Evolutionary conservation across 495 filamentous ascomycete genomes (phyloP).

Genomic region (Lineolata rhizophorae): DNA sequence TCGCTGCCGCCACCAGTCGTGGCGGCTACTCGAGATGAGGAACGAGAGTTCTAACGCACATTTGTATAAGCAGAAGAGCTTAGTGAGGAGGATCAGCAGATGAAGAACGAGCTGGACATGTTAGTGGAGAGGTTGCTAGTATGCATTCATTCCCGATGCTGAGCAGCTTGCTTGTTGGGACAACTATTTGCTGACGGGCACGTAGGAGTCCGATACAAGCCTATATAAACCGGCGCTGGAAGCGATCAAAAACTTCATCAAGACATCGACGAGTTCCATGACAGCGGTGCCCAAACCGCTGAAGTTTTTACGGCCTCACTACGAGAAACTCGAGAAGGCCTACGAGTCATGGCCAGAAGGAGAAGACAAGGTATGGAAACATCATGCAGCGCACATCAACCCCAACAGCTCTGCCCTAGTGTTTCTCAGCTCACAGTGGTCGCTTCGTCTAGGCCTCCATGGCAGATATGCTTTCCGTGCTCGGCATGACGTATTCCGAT

Average conservation of each 20-base stretch:
- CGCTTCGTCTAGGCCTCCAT: slow-evolving; percentile 39
- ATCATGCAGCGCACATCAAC: too few species aligned
- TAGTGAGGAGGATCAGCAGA: slow-evolving; percentile 90
- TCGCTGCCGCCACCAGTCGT: too few species aligned
- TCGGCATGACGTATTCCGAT: slow-evolving; percentile 97
- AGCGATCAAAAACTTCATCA: slow-evolving; percentile 91
- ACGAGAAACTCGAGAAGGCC: slow-evolving; percentile 58
- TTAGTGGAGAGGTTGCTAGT: slow-evolving; percentile 87
- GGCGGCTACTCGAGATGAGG: too few species aligned
- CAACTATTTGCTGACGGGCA: background rate
- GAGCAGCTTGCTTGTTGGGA: slow-evolving; percentile 2
- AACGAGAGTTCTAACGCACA: slow-evolving; percentile 10
- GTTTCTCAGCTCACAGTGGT: too few species aligned
- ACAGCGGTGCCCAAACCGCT: slow-evolving; percentile 95
- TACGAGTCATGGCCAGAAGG: slow-evolving; percentile 77
- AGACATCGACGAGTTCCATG: slow-evolving; percentile 97
- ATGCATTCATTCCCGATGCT: slow-evolving; percentile 11
- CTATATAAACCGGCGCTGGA: slow-evolving; percentile 86
- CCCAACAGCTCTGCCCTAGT: too few species aligned
- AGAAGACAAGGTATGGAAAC: slow-evolving; percentile 43
- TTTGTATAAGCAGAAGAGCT: slow-evolving; percentile 49
- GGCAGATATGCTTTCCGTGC: slow-evolving; percentile 87
- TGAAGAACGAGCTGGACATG: slow-evolving; percentile 98
- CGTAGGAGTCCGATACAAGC: slow-evolving; percentile 60
- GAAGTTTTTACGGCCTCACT: slow-evolving; percentile 93